Conservation (phyloP, 2,329 filamentous ascomycete genomes). For the Sarocladium oryzae region DNA sequence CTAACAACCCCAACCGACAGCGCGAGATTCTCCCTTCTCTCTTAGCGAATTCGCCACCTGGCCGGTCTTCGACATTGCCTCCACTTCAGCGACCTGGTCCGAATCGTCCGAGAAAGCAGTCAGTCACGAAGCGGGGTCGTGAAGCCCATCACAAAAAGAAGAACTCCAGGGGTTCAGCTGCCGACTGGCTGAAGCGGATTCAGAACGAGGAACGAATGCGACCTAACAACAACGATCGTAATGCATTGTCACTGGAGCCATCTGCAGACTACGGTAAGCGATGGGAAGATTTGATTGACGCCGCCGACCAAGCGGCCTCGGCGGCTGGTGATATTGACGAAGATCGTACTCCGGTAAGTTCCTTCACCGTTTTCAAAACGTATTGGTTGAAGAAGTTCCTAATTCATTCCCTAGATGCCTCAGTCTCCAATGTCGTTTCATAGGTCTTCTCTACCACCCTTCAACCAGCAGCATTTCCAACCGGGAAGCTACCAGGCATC, state of each 20-base stretch:
- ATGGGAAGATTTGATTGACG: conserved; percentile 95
- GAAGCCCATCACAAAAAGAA: conserved; percentile 75
- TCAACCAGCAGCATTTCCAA: conserved; percentile 54
- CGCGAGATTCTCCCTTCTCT: conserved; percentile 79
- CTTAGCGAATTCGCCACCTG: conserved; percentile 71
- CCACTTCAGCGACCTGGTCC: conserved; percentile 71
- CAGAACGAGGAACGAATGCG: conserved; percentile 61
- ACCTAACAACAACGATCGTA: conserved; percentile 62
- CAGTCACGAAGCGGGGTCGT: conserved; percentile 71
- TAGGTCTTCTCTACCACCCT: conserved; percentile 55
- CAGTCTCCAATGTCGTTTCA: conserved; percentile 60
- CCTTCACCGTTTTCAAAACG: background rate
- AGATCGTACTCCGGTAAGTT: conserved; percentile 78
- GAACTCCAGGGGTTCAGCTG: conserved; percentile 63
- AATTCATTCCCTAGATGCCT: conserved; percentile 41
- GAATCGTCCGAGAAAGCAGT: conserved; percentile 74
- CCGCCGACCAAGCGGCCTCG: conserved; percentile 65
- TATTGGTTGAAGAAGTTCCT: conserved; percentile 17
- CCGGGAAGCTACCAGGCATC: conserved; percentile 73
- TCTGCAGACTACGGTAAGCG: conserved; percentile 76
- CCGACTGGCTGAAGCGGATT: conserved; percentile 55
- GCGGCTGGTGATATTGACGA: conserved; percentile 88
- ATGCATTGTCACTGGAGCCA: conserved; percentile 82
- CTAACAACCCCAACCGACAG: conserved; percentile 52
- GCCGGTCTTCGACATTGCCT: conserved; percentile 80